Evolutionary conservation across 352 stramenopile species (phyloP).

Genomic region (Phytophthora sansomeana): DNA sequence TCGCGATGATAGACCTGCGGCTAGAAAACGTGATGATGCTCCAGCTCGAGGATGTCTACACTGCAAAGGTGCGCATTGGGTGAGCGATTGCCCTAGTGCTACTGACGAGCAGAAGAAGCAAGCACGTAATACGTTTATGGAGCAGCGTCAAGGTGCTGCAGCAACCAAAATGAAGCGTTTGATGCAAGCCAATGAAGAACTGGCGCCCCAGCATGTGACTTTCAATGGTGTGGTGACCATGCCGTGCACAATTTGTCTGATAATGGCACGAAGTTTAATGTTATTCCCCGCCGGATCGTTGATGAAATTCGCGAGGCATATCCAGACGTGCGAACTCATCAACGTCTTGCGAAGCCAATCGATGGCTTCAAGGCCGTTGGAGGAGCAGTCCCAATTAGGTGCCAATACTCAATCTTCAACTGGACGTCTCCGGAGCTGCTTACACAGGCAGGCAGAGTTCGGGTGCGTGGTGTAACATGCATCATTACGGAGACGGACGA

Average conservation of each 20-base stretch:
- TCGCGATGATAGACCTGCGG: too few relatives aligned
- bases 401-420: neutral
- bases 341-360: neutral
- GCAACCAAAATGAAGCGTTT: constrained; percentile 16
- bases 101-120: constrained; percentile 13
- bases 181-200: neutral
- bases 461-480: neutral
- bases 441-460: neutral
- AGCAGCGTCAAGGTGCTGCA: neutral
- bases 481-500: constrained; percentile 16
- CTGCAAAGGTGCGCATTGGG: too few relatives aligned
- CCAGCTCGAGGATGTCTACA: too few relatives aligned
- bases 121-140: neutral
- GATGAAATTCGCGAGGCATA: too few relatives aligned
- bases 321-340: neutral
- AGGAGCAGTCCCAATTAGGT: constrained; percentile 3
- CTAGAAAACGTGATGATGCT: too few relatives aligned
- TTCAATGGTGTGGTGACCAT: constrained; percentile 13
- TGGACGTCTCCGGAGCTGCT: neutral
- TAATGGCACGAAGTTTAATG: constrained; percentile 5
- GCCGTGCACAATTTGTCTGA: neutral
- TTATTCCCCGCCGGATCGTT: constrained; percentile 4
- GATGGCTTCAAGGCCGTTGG: constrained; percentile 1
- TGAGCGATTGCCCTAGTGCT: neutral
- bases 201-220: neutral